Percentiles rank a stretch among this genome's conserved stretches.
These are phyloP conservation scores for Xylariaceae sp. DNA, from an alignment of 2,329 filamentous ascomycete species.

Conservation along the genomic window DNA sequence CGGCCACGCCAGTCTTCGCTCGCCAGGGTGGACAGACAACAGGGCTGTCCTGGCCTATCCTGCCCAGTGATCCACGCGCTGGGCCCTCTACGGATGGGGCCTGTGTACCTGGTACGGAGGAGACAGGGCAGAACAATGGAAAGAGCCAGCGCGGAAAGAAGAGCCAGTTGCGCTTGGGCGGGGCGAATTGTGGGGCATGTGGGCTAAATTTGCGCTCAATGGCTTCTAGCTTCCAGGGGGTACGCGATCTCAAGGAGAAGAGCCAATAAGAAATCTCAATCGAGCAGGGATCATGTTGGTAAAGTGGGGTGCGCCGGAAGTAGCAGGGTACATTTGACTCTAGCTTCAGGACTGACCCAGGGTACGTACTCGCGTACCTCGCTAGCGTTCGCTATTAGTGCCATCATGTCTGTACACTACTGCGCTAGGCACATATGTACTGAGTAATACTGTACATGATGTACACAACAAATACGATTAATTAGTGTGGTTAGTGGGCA, in stretches of 20 bases:
- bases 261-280: slow-evolving; percentile 14
- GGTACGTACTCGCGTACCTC: background rate
- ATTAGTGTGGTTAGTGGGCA: background rate
- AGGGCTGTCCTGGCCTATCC: slow-evolving; percentile 11
- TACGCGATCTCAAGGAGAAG: slow-evolving; percentile 10
- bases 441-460: too few relatives aligned
- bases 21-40: slow-evolving; percentile 13
- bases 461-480: background rate
- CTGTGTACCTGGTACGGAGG: slow-evolving; percentile 11
- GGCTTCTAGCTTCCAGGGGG: slow-evolving; percentile 5
- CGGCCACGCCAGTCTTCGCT: slow-evolving; percentile 7
- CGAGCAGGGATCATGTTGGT: background rate
- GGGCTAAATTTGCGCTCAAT: slow-evolving; percentile 18
- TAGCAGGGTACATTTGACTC: background rate
- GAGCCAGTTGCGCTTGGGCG: slow-evolving; percentile 5
- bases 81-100: slow-evolving; percentile 8
- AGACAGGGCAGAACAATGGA: slow-evolving; percentile 10
- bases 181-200: slow-evolving; percentile 8
- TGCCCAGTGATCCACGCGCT: slow-evolving; percentile 7
- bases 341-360: background rate
- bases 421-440: background rate
- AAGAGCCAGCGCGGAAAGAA: slow-evolving; percentile 15
- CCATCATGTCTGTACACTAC: background rate
- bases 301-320: slow-evolving; percentile 6
- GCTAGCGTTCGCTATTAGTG: too few relatives aligned